Evolutionary conservation across 495 filamentous ascomycete species (phyloP), one percentile per base, ranked within the genome.

Genomic region (Penicillium angulare): DNA sequence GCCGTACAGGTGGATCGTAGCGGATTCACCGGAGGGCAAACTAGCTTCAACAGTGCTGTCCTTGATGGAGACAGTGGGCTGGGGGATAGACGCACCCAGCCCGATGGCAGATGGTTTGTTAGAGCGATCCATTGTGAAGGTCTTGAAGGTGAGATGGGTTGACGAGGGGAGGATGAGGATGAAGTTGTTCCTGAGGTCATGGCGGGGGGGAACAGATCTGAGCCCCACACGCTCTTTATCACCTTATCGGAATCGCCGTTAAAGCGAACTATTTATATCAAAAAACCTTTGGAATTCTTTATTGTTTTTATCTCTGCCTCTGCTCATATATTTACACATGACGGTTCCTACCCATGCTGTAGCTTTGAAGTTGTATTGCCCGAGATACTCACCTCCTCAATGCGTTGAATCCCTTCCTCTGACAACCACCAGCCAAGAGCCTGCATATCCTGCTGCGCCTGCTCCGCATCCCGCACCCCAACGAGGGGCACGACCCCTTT

Each of bases 1-100:
- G 48, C 95, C 95, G 63, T 89, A 88, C 9, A 97, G 83, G 42
- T 97, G 77, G 39, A 99, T 77, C 42, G 88, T 82, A 56, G 95
- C 82, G 39, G 81, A 87, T 67, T 97, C 91, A 54, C 95, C 89
- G 9, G 87, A 87, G 9, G 93, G 87, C 52, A 97, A 74, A 43
- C 78, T 79, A 49, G 90, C 88, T 22, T 81, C 80, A 34, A 95
- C 81, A 48, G 76, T 76, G 66, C 86, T 85, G 63, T 85, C 80
- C 47, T 79, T 64, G 67, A 90, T 79, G 65, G 79, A 81, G 57
- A 95, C 81, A 54, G 81, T 79, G 8, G 88, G 80, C 22, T 86
- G 85, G 20, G 82, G 78, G 2, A 85, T 73, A 13, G 71, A 72
- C 5, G 84, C 81, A 10, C 86, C 84, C 49, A 85, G 79, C 29